phyloP scores from a whole-genome alignment of 108 stramenopile species.

The Conticribra guillardii region DNA sequence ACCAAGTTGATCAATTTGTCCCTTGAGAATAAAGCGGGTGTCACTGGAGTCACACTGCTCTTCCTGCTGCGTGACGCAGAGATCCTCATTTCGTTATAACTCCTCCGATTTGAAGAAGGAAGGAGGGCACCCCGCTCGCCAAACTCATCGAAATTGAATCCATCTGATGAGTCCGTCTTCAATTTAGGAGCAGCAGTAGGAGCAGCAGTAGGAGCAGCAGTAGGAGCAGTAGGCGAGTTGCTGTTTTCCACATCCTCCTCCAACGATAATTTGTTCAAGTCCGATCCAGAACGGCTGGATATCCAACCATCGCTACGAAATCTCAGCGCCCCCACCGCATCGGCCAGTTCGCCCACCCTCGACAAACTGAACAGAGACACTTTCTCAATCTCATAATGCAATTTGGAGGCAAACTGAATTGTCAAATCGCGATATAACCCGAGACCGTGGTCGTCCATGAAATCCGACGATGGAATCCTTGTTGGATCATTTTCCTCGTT shows the following conservation, averaged over 20 bases:
- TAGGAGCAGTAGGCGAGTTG: too few species aligned
- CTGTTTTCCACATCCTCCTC: conserved; percentile 6
- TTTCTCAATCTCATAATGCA: conserved; percentile 85
- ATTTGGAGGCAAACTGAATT: conserved; percentile 65
- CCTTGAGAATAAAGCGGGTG: conserved; percentile 28
- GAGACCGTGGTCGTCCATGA: too few species aligned
- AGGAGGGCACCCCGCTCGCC: conserved; percentile 31
- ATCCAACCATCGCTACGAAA: conserved; percentile 38
- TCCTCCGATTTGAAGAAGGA: conserved; percentile 22
- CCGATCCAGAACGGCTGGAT: conserved; percentile 1
- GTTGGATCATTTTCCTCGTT: not conserved
- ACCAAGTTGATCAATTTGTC: conserved; percentile 24
- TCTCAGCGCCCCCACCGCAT: conserved; percentile 80
- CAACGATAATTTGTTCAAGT: not conserved
- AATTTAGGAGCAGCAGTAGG: too few species aligned
- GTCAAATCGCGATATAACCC: conserved; percentile 44
- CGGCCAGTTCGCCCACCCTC: conserved; percentile 76
- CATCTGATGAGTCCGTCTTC: not conserved
- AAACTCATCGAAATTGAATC: conserved; percentile 21
- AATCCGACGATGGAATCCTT: too few species aligned
- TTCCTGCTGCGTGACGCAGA: conserved; percentile 1
- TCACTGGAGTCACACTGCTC: conserved; percentile 1
- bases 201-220: too few species aligned
- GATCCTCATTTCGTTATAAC: conserved; percentile 15
- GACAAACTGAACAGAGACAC: conserved; percentile 73